Base-by-base conservation (phyloP, 2,329 filamentous ascomycete species). In the Aspergillus fumigatus region DNA sequence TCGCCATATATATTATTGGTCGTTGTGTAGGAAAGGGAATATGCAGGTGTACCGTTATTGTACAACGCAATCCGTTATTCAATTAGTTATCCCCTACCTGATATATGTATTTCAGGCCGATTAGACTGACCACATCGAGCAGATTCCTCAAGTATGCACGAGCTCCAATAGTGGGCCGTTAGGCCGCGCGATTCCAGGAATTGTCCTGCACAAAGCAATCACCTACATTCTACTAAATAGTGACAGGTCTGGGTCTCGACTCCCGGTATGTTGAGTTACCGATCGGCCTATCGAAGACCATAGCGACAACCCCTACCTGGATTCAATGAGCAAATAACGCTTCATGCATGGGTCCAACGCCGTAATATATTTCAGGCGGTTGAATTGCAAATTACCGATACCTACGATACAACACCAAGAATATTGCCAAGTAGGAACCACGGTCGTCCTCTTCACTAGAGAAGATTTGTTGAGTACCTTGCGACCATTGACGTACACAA, bases 101-200 rank as follows among this genome's bases (percentile, higher is more conserved):
- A 32, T 32, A 32, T 32, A 29, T 29, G 14, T 35, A 17, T 17
- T 38, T 38, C 14, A 38, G 32, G 17, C 14, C 14, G 14, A 17
- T 38, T 14, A 38, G 32, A 17, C 14, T 14, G 14, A 38, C n/a
- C 32, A 38, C 6, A 17, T 17, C 32, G 32, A 38, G 14, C 14
- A 17, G 32, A 38, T 38, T 38, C 14, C 5, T 17, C 7, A 3
- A 17, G 32, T 38, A 38, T 17, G 32, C 32, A 38, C 32, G 32
- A 38, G 14, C 32, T 17, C 14, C 32, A 38, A 35, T 35, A 35
- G 32, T 35, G 32, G 14, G 32, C 32, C 32, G 14, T 47, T 35
- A 23, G 29, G 38, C 51, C 38, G 45, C 32, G 50, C 21, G 52
- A 41, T 54, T 57, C 54, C 54, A 51, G 57, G 51, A 57, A 54